A percentile compares a stretch with the other conserved stretches of the same genome.
These are phyloP conservation scores for Euryodendron excelsum DNA, from an alignment of 148 eudicot genomes.

Conservation along the genomic window DNA sequence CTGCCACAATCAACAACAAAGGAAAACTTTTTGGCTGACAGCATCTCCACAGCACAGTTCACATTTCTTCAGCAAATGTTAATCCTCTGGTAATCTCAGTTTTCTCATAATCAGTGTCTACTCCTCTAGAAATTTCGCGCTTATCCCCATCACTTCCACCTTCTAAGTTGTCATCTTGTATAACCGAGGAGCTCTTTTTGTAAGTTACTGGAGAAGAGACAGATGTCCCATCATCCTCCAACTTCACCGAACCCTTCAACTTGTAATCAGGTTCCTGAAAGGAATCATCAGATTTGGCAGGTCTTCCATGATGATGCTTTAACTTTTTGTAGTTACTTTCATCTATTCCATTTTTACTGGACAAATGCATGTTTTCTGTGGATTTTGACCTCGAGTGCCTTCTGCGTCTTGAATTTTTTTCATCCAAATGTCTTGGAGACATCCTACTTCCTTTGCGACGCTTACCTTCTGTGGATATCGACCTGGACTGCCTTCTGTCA, in stretches of 20 bases:
- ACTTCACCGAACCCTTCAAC: conserved; percentile 14
- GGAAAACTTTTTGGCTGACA: background rate
- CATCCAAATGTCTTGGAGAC: conserved; percentile 40
- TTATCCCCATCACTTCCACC: conserved; percentile 25
- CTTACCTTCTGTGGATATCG: conserved; percentile 55
- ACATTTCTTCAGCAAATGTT: conserved; percentile 18
- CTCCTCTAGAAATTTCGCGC: conserved; percentile 11
- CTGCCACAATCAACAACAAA: background rate
- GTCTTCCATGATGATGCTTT: conserved; percentile 26
- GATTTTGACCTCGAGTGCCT: conserved; percentile 60
- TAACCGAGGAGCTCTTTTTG: conserved; percentile 14
- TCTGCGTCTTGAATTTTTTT: conserved; percentile 39
- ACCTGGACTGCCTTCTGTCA: conserved; percentile 57
- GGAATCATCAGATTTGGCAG: conserved; percentile 35
- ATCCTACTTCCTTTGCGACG: conserved; percentile 34
- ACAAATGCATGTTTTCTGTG: conserved; percentile 29
- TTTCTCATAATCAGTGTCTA: conserved; percentile 31
- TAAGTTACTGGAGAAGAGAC: conserved; percentile 13
- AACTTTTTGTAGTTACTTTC: conserved; percentile 29
- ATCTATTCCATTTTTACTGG: conserved; percentile 24
- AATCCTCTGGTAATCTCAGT: conserved; percentile 20
- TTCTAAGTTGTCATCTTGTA: conserved; percentile 13
- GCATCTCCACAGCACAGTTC: background rate
- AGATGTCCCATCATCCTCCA: conserved; percentile 29
- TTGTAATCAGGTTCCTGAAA: conserved; percentile 23